Evolutionary conservation across 164 flowering plant species (phyloP).

Genomic region (Aristolochia fimbriata): DNA sequence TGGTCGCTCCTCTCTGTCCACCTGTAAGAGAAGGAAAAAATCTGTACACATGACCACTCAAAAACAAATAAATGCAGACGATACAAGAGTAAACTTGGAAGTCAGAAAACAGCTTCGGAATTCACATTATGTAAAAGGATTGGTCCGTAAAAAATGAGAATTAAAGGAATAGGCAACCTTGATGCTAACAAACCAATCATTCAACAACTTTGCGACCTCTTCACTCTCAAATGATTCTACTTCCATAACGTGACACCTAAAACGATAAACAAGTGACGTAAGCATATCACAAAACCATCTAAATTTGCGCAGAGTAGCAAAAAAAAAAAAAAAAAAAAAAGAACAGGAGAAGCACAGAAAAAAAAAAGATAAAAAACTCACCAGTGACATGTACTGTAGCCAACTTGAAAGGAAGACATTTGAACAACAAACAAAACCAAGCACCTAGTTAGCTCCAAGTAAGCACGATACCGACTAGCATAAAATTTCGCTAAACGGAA

Average conservation of each 20-base stretch:
- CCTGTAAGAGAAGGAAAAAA: constrained; percentile 35
- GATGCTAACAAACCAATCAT: constrained; percentile 90
- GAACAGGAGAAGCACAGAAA: no score
- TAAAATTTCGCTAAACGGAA: no score
- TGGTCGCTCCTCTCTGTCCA: constrained; percentile 95
- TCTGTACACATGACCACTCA: neutral
- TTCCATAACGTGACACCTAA: constrained; percentile 99
- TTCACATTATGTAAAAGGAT: no score
- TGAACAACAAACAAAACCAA: neutral
- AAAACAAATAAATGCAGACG: no score
- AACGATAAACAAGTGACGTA: neutral
- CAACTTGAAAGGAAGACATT: constrained; percentile 44
- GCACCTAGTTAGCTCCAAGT: no score
- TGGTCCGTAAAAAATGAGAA: neutral
- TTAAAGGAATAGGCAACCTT: constrained; percentile 34
- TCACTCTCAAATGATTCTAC: constrained; percentile 93
- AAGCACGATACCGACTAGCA: no score
- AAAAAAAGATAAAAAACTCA: constrained; percentile 21
- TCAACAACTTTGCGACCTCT: constrained; percentile 69
- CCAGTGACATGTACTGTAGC: constrained; percentile 99
- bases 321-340: neutral
- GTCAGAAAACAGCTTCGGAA: no score
- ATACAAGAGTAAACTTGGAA: no score
- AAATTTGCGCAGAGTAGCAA: neutral
- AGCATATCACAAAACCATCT: neutral